Evolutionary conservation across 2,329 filamentous ascomycete genomes (phyloP), one percentile per base, ranked within the genome.

Genomic region (Myriosclerotinia scirpicola): DNA sequence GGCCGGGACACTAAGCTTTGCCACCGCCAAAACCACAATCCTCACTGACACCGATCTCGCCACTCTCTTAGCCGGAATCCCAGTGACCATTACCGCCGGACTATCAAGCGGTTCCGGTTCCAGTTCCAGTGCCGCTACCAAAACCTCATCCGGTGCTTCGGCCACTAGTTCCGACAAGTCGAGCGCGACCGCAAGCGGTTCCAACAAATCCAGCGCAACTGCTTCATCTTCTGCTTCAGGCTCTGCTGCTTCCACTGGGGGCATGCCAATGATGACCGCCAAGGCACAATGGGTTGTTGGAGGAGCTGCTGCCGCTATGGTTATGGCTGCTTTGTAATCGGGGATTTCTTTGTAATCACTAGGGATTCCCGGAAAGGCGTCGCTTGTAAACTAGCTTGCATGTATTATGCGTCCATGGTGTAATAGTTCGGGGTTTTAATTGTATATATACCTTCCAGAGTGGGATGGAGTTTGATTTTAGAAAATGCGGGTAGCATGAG

Each of bases 271-370:
- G 72, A 67, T 71, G 36, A 74, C 72, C 62, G 70, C 70, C 7
- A 73, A 71, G 56, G 71, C 71, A 48, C 63, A 66, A 46, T 73
- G 72, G 71, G 52, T 69, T 54, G 11, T 73, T 42, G 71, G 71
- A 40, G 72, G 71, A 58, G 70, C 70, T 2, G 73, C 71, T 5
- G 72, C 67, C 8, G 73, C 26, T 80, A 71, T 70, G 48, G 73
- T 68, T n/a, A 66, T 69, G 53, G 71, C 69, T 38, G 72, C 68
- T 3, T 62, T 73, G 66, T 72, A 65, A 65, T 42, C 20, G 36
- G 17, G 17, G 42, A 5, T 48, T 14, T 50, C 9, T 50, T 44
- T 22, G 7, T 54, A 9, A 54, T n/a, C 20, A 53, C 15, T 2
- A 50, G 22, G 36, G 5, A 6, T 8, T 14, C 12, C 12, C 5